Evolutionary conservation across 2,329 filamentous ascomycete genomes (phyloP).

Genomic region (Talaromyces funiculosus): DNA sequence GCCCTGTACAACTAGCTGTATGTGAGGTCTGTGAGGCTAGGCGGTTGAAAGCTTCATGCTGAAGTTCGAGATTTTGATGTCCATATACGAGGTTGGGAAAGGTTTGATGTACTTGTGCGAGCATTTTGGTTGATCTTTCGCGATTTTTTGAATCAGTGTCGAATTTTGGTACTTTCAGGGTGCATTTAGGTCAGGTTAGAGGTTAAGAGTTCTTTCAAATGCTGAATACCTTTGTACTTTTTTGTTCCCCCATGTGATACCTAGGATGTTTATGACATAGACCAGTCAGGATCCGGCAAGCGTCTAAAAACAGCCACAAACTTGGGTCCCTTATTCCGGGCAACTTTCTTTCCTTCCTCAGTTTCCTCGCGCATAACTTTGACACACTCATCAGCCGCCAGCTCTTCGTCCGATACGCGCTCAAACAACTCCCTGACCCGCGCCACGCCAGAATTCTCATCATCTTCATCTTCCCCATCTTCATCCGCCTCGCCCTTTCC

Average conservation of each 20-base stretch:
- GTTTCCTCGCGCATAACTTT: slow-evolving; percentile 68
- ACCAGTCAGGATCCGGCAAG: slow-evolving; percentile 71
- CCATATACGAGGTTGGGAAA: too few species aligned
- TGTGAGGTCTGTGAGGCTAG: slow-evolving; percentile 59
- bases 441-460: slow-evolving; percentile 61
- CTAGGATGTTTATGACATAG: not conserved
- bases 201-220: not conserved
- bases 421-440: slow-evolving; percentile 62
- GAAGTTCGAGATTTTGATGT: not conserved
- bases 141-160: not conserved
- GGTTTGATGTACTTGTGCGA: not conserved
- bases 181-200: not conserved
- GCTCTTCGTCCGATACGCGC: slow-evolving; percentile 56
- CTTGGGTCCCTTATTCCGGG: slow-evolving; percentile 82
- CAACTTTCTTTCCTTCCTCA: slow-evolving; percentile 96
- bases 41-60: slow-evolving; percentile 52
- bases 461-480: slow-evolving; percentile 64
- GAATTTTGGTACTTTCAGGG: not conserved
- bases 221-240: not conserved
- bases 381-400: slow-evolving; percentile 54
- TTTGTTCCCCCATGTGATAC: not conserved
- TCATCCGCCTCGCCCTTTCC: slow-evolving; percentile 61
- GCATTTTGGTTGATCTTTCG: not conserved
- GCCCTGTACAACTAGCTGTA: slow-evolving; percentile 52
- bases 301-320: slow-evolving; percentile 85